Base-by-base conservation (phyloP, 169 alveolate genomes). In the Theileria equi region DNA sequence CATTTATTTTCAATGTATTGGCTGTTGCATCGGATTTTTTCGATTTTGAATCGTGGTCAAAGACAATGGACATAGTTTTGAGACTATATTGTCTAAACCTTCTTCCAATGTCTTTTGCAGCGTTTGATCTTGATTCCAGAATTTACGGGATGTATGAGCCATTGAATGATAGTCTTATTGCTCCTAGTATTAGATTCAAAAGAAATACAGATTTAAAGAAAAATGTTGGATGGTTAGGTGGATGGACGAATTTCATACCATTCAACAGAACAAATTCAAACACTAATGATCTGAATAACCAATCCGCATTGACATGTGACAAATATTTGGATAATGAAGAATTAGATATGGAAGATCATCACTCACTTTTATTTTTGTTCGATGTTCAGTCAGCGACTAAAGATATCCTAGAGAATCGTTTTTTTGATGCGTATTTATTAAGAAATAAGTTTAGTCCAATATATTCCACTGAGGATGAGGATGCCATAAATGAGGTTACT, bases 51-150 rank as follows among this genome's bases (percentile, higher is more conserved):
- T 74, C 84, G 11, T 74, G 84, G 84, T 38, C 21, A 26, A 74
- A 74, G 72, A 38, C 49, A 0, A 52, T 74, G 77, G 84, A 74
- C 36, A 63, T 53, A 17, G 57, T 74, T 23, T 57, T 38, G 31
- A 62, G 61, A 72, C 48, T 74, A 28, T 74, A 74, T 41, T 74
- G 69, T 31, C 71, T 74, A 47, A 74, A 74, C 64, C 65, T 74
- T 6, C 45, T 74, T n/a, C 84, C 84, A 31, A 32, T 45, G 28
- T 49, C 84, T 32, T 74, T 74, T 25, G 84, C 79, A 17, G 77
- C 84, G 7, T 58, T 74, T 16, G 84, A 74, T 54, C 45, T 63
- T 16, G 84, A 74, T 29, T 36, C 68, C 11, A 59, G 69, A 13
- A 59, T 74, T 10, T 74, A 32, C 28, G 70, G 71, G 1, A 38